Base-by-base conservation (phyloP, 495 filamentous ascomycete genomes). In the Penicillium herquei region DNA sequence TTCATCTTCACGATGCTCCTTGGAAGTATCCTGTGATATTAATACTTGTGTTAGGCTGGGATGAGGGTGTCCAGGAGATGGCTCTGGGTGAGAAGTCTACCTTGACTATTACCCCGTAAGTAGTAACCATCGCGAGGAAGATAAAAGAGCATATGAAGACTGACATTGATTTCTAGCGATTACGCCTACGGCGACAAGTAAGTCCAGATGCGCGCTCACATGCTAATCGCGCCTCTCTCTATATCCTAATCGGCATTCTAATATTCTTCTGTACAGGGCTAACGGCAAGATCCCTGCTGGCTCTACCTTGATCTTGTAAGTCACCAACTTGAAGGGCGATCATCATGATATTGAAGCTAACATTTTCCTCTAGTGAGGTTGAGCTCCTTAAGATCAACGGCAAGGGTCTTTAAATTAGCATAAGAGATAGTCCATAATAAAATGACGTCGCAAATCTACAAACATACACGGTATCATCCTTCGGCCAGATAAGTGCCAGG, bases 41-140 rank as follows among this genome's bases (percentile, higher is more conserved):
- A 42, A 63, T 54, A 39, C 14, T 39, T 6, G 35, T 50, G 39
- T 1, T 66, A 91, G 90, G 91, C 42, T 96, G 90, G 91, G 91
- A 96, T 57, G 86, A 92, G 76, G 91, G 87, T 56, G 88, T 96
- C 39, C 69, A 80, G 31, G 74, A 83, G 56, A 93, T 96, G 89
- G 84, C 77, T 59, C 73, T 90, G 6, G 90, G 90, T 52, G 90
- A 94, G 77, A 88, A 86, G 72, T 84, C 88, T 30, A 87, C 83
- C n/a, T 72, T 96, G 61, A 89, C 86, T 32, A 93, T 93, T 57
- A 79, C 83, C 17, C 81, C 84, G 90, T 92, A 75, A 68, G 84
- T 72, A n/a, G n/a, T 44, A 9, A n/a, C 7, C 8, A 2, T 17
- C 39, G 11, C 13, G 14, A 21, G 1, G 1, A 41, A 41, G 35